Evolutionary conservation across 768 basidiomycete species (phyloP), one percentile per base, ranked within the genome.

Genomic region (Boletus barrowsii): DNA sequence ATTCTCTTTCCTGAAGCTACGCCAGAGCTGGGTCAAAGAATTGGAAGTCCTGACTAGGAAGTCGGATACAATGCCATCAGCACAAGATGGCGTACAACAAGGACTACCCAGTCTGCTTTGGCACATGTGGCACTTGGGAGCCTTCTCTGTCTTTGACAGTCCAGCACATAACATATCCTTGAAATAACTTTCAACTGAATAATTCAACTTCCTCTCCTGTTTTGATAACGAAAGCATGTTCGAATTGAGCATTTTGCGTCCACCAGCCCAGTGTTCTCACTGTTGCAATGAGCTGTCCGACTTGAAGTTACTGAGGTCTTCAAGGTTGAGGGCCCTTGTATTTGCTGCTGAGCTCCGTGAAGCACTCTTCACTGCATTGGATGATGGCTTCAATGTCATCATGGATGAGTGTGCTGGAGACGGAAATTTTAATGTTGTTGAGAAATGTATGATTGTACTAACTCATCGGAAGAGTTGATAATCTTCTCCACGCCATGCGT

Each of bases 401-500:
- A 59, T 93, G 86, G 60, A 95, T 79, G 56, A 88, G 67, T 52
- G 86, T 70, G 40, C 92, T 94, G 53, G 29, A 14, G 5, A 39
- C 32, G 22, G 15, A 32, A 9, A 40, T 54, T 9, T 62, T 35
- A 44, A 50, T n/a, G 15, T 52, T 17, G 30, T 44, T 11, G 3
- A 17, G 26, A 53, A 39, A 30, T 5, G 20, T 1, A 17, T 37
- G 36, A 40, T 10, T 11, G 14, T 15, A 73, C 87, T 57, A 52
- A 93, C 90, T 84, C 83, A 13, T 90, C 87, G 0, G 71, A 69
- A 5, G 85, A 76, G 65, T 88, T 96, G 69, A 98, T 94, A 53
- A 99, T 97, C 71, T 93, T 90, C 69, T 98, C 96, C 0, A 94
- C 95, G 18, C 97, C 96, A 63, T 96, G 93, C 6, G 94, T 87